phyloP scores from a whole-genome alignment of 2,329 filamentous ascomycete species.

The Aureobasidium vineae region DNA sequence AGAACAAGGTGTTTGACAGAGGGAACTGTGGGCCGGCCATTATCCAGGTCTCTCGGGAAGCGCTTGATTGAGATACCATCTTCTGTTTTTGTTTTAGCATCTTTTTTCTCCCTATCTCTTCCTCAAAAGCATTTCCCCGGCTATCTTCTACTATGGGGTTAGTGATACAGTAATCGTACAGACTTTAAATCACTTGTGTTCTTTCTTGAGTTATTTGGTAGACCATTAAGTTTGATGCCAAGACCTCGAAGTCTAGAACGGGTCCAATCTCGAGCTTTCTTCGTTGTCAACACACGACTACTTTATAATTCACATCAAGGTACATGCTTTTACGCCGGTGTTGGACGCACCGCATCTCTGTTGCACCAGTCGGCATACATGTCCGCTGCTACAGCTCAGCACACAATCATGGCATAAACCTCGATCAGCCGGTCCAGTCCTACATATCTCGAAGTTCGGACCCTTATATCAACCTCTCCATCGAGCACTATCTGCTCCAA shows the following conservation, averaged over 20 bases:
- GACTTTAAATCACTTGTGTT: neutral
- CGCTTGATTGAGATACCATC: constrained; percentile 27
- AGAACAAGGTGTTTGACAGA: constrained; percentile 20
- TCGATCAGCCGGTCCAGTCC: constrained; percentile 41
- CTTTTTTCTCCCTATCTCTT: constrained; percentile 11
- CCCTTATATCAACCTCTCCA: constrained; percentile 86
- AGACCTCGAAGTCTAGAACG: constrained; percentile 18
- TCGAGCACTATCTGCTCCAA: constrained; percentile 86
- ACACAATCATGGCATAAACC: constrained; percentile 4
- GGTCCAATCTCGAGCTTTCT: neutral
- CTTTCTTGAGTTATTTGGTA: neutral
- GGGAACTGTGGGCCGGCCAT: constrained; percentile 23
- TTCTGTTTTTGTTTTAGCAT: constrained; percentile 27
- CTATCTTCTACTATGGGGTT: constrained; percentile 12
- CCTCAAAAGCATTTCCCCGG: constrained; percentile 18
- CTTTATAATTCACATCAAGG: neutral
- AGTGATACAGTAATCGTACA: constrained; percentile 18
- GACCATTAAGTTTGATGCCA: constrained; percentile 18
- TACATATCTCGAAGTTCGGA: constrained; percentile 58
- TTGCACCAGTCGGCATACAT: neutral
- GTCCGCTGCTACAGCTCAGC: constrained; percentile 14
- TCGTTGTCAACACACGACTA: neutral
- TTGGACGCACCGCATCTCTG: constrained; percentile 23
- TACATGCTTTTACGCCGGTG: constrained; percentile 24
- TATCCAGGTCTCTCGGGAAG: constrained; percentile 17